Percentiles rank a stretch among this genome's conserved stretches.
These are phyloP conservation scores for Collybia sp. DNA, from an alignment of 768 basidiomycete species.

Conservation along the genomic window DNA sequence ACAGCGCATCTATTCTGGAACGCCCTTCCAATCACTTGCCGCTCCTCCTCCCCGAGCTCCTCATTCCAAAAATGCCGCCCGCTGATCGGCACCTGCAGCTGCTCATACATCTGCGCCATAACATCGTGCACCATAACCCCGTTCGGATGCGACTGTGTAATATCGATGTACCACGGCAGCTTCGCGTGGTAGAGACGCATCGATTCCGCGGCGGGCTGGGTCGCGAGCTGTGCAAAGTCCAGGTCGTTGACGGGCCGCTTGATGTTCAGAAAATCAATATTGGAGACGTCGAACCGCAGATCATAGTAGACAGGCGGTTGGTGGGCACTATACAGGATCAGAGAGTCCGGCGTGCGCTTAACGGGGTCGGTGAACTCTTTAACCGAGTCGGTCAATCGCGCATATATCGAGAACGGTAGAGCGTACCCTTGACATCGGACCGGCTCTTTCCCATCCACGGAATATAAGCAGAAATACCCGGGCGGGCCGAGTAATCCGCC, in stretches of 20 bases:
- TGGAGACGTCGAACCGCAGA: conserved; percentile 36
- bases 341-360: conserved; percentile 23
- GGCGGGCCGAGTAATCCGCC: conserved; percentile 26
- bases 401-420: not conserved
- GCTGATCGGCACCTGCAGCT: conserved; percentile 40
- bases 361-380: conserved; percentile 23
- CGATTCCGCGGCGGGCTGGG: conserved; percentile 39
- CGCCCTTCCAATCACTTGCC: conserved; percentile 36
- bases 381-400: not conserved
- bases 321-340: conserved; percentile 20
- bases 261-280: conserved; percentile 41
- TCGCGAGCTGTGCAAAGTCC: conserved; percentile 53
- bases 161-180: conserved; percentile 68
- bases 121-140: conserved; percentile 62
- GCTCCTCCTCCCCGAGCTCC: conserved; percentile 41
- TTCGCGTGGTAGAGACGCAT: conserved; percentile 55
- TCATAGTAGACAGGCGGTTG: conserved; percentile 42
- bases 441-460: conserved; percentile 20
- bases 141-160: conserved; percentile 35
- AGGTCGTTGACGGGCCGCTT: conserved; percentile 34
- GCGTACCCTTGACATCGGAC: conserved; percentile 29
- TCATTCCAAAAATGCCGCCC: conserved; percentile 56
- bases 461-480: conserved; percentile 19
- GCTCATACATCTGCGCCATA: conserved; percentile 37
- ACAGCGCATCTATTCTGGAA: conserved; percentile 41